Base-by-base conservation (phyloP, 176 grass and related monocot genomes). In the Musa itinerans region DNA sequence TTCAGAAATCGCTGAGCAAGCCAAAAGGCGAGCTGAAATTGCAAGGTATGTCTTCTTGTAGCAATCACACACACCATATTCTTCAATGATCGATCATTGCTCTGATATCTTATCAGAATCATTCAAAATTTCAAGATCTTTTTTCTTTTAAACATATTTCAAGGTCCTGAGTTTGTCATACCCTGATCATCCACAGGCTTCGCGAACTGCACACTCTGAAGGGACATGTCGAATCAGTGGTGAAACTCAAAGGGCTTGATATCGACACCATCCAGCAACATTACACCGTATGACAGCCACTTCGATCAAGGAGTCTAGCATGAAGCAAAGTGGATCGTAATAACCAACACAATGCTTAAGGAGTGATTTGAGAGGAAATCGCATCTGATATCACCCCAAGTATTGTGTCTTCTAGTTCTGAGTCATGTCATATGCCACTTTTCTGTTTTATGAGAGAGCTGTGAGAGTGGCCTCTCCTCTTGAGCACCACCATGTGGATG, bases 1-100 rank as follows among this genome's bases (percentile, higher is more conserved):
- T n/a, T 91, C 90, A 15, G 90, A 91, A 84, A 91, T 98, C 11
- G 90, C 94, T 50, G 94, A 98, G 57, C 94, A 98, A 83, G 94
- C 94, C 51, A 98, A 89, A 81, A 92, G 88, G 55, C 88, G 94
- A 25, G 94, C 94, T 0, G 90, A 93, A 78, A 89, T 93, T 9
- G 90, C 88, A 55, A 93, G 87, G 87, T 86, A 80, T 23, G 19
- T 62, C 11, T 27, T 65, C 22, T 23, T 50, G 1, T 10, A 21
- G 10, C 2, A 71, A 50, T 69, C 17, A 6, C 34, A 34, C 29
- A 1, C 17, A 51, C 16, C 13, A 62, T 1, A 62, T 24, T 25
- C 10, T 64, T 23, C 25, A 64, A 65, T n/a, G 24, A 2, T 65
- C 3, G 24, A 2, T 65, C 3, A 13, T 23, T 13, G 63, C 23